Evolutionary conservation across 768 basidiomycete species (phyloP), one percentile per base, ranked within the genome.

Genomic region (Lentinula lateritia): DNA sequence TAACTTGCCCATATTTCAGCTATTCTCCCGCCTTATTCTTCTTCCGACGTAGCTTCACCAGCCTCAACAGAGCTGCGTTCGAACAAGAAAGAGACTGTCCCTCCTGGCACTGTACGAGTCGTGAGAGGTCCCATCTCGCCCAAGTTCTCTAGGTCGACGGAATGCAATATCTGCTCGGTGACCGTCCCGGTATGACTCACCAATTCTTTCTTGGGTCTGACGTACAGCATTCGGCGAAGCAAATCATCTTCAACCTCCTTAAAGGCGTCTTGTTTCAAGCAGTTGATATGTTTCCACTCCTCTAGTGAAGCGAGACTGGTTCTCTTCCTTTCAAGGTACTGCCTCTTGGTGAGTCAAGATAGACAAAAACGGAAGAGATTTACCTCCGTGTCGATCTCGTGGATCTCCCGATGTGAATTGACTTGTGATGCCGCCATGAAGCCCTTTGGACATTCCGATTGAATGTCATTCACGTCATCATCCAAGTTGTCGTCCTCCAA

Each of bases 211-310:
- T 64, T 55, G 9, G 57, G 60, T 15, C 23, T 16, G 20, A 42
- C 52, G 60, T 67, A 78, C 50, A 79, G 70, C 23, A 91, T 74
- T 54, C 74, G 77, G 7, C 80, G 82, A 20, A 94, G 78, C 55
- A 92, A 74, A 28, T 80, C 78, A 70, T 94, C 92, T 52, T 85
- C 81, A 53, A 93, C 78, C 15, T 79, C 72, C 20, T 83, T 78
- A 50, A 70, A 68, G 1, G 80, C 74, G 15, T 73, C 69, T 5
- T 74, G 66, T 50, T 74, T 76, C 18, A 90, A 73, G 68, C 92
- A 91, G 69, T 93, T 85, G 71, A 93, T 83, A 68, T 96, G 94
- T 23, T 81, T 87, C 93, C 93, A 96, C 68, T 91, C 85, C 48
- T 84, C 83, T 36, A 96, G 80, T 4, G 87, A 80, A 5, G 89